Base-by-base conservation (phyloP, 345 rosid species). In the Pistacia atlantica region DNA sequence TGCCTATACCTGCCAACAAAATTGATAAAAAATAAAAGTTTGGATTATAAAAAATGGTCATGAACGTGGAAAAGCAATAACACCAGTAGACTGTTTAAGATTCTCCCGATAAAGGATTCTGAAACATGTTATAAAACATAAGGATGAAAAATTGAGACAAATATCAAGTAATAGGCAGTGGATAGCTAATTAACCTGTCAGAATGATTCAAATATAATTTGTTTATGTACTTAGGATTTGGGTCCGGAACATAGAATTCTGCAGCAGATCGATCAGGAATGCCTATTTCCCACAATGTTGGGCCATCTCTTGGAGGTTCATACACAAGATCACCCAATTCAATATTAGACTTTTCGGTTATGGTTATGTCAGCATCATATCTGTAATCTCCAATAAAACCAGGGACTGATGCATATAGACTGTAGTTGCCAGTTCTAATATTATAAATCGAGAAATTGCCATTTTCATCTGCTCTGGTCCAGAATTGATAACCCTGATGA, bases 281-380 rank as follows among this genome's bases (percentile, higher is more conserved):
- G 37, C 99, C 99, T 0, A 96, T 96, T 78, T 96, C 99, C 99
- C 99, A 96, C 82, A 96, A 14, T 0, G 98, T 93, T 0, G 90
- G 86, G 46, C 98, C 98, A 59, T 89, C 77, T 81, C 99, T 84
- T 5, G 97, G 97, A n/a, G 98, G 97, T 70, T 89, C 87, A 71
- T 90, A 91, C 11, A 90, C 83, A 63, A 95, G 73, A 69, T 90
- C 91, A 0, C 91, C 93, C 75, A 92, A 22, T 64, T 82, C 65
- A n/a, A 77, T 80, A 38, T 78, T 78, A 65, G 77, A 79, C 9
- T 87, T 96, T 89, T 90, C 83, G 9, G 77, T 63, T 35, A 92
- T 75, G 55, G 84, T 81, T 18, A 95, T 14, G 49, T 78, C 69
- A 11, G 33, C 31, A 28, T 86, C 85, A 60, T 87, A 83, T 71